A percentile compares a stretch with the other conserved stretches of the same genome.
Evolutionary conservation across 768 basidiomycete species (phyloP).

Genomic region (Tulasnella sp.): DNA sequence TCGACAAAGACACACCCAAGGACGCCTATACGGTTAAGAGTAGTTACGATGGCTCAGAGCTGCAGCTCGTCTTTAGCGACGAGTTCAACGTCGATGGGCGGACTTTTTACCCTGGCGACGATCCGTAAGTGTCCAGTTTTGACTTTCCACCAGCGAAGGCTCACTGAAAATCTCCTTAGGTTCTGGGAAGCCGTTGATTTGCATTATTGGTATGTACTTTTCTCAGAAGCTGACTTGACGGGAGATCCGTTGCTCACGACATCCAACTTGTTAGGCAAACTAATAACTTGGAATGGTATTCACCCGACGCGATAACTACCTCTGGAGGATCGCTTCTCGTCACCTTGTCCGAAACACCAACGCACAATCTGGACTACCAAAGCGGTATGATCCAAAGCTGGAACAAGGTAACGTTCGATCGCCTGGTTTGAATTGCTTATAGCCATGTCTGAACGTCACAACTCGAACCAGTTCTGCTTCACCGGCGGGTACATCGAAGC

Average conservation of each 20-base stretch:
- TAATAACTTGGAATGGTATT: slow-evolving; percentile 81
- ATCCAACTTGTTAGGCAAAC: slow-evolving; percentile 21
- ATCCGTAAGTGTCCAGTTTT: slow-evolving; percentile 78
- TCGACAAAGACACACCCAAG: slow-evolving; percentile 67
- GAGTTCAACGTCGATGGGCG: too few relatives aligned
- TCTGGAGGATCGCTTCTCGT: slow-evolving; percentile 61
- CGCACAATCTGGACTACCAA: slow-evolving; percentile 40
- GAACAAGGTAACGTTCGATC: slow-evolving; percentile 94
- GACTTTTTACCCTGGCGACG: too few relatives aligned
- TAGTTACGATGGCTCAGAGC: slow-evolving; percentile 40
- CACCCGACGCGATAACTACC: slow-evolving; percentile 68
- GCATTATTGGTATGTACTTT: slow-evolving; percentile 48
- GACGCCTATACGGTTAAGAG: slow-evolving; percentile 45
- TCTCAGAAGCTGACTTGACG: neutral
- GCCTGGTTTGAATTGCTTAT: too few relatives aligned
- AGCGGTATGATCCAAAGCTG: slow-evolving; percentile 43
- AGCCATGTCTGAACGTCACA: too few relatives aligned
- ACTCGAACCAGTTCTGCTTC: too few relatives aligned
- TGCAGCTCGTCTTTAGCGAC: slow-evolving; percentile 69
- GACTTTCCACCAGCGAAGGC: slow-evolving; percentile 65
- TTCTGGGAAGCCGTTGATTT: slow-evolving; percentile 80
- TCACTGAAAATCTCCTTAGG: slow-evolving; percentile 70
- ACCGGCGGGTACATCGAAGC: slow-evolving; percentile 20
- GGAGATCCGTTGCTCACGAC: slow-evolving; percentile 22
- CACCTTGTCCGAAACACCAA: slow-evolving; percentile 52